Conservation (phyloP, 192 early-diverging fungal genomes). For the Jimgerdemannia lactiflua region DNA sequence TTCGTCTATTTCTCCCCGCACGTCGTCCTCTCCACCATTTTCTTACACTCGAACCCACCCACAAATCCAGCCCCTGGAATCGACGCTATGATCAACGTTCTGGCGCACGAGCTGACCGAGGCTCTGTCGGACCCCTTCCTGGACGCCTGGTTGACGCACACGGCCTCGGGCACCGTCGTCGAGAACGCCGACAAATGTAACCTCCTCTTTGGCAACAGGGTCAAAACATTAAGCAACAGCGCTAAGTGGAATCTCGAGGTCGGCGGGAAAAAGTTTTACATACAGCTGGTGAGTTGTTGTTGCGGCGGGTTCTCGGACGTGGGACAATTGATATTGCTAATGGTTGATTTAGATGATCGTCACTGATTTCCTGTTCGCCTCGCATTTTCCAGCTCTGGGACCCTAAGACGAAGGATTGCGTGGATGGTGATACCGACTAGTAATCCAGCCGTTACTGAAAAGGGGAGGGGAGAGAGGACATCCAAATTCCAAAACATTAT, state of each 20-base stretch:
- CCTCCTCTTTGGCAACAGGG: constrained; percentile 16
- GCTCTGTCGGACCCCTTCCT: constrained; percentile 26
- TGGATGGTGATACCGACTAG: no score
- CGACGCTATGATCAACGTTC: constrained; percentile 24
- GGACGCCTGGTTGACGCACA: constrained; percentile 23
- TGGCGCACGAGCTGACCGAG: constrained; percentile 32
- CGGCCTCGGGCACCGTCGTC: constrained; percentile 7
- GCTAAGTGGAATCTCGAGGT: constrained; percentile 28
- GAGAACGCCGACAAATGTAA: constrained; percentile 31
- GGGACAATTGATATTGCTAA: no score
- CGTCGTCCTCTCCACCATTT: no score
- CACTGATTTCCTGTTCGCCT: no score
- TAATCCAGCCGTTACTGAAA: no score
- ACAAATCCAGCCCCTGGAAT: constrained; percentile 22
- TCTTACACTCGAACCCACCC: background rate
- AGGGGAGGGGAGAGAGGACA: no score
- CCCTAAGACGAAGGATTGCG: no score
- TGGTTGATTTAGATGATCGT: no score
- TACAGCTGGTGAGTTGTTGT: constrained; percentile 17
- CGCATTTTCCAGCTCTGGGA: no score
- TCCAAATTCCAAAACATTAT: no score
- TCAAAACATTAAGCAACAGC: constrained; percentile 12
- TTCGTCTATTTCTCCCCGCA: no score
- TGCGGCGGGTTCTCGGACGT: no score
- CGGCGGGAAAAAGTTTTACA: constrained; percentile 25